phyloP scores from a whole-genome alignment of 768 basidiomycete species.

The Leccinum pellstonianum region DNA sequence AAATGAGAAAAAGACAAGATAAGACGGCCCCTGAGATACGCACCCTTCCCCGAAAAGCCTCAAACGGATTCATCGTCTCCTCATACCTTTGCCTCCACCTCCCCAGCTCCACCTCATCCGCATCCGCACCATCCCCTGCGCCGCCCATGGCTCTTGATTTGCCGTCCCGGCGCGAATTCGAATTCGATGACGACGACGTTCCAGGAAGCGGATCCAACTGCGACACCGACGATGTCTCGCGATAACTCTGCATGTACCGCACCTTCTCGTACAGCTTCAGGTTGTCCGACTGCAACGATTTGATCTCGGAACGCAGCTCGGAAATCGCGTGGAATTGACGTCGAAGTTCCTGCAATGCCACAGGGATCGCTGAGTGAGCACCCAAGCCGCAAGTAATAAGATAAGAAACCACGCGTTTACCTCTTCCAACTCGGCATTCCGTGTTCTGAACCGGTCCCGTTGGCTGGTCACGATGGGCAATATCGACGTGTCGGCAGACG shows the following conservation, averaged over 20 bases:
- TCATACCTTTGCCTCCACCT: conserved; percentile 92
- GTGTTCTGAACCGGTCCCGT: conserved; percentile 94
- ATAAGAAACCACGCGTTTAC: conserved; percentile 38
- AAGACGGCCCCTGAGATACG: conserved; percentile 33
- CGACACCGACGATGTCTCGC: conserved; percentile 66
- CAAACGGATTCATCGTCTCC: conserved; percentile 97
- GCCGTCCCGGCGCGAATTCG: conserved; percentile 1
- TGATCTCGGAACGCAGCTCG: conserved; percentile 89
- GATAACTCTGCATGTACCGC: conserved; percentile 96
- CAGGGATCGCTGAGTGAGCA: background rate
- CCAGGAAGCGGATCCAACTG: conserved; percentile 68
- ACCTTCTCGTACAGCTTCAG: conserved; percentile 99
- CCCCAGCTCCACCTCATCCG: conserved; percentile 67
- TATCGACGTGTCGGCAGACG: conserved; percentile 88
- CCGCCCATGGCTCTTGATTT: conserved; percentile 6
- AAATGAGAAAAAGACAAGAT: background rate
- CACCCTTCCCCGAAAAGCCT: conserved; percentile 93
- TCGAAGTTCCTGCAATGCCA: conserved; percentile 72
- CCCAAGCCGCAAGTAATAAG: background rate
- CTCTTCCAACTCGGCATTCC: conserved; percentile 97
- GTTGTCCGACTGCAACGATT: conserved; percentile 90
- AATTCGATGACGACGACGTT: conserved; percentile 21
- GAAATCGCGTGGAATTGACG: conserved; percentile 95
- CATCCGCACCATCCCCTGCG: conserved; percentile 30
- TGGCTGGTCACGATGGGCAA: conserved; percentile 98